These are phyloP conservation scores for Lentinula edodes DNA, from an alignment of 768 basidiomycete species.

Conservation along the genomic window DNA sequence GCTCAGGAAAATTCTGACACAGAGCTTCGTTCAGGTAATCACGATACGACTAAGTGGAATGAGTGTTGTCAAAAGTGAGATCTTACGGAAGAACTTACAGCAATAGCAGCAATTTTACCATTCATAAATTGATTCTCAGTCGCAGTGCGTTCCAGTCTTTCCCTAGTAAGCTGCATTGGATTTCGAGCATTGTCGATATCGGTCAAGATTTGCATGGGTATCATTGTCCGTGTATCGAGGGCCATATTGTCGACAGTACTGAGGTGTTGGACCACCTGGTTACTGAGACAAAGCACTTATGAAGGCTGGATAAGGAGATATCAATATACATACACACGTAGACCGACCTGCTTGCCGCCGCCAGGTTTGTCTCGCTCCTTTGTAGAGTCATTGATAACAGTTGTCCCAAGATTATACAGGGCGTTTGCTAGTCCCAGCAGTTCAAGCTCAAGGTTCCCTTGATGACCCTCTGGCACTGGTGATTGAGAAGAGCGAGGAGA, in stretches of 20 bases:
- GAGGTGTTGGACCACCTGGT: slow-evolving; percentile 69
- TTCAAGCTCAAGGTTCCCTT: slow-evolving; percentile 75
- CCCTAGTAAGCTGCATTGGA: slow-evolving; percentile 77
- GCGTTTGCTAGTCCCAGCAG: slow-evolving; percentile 71
- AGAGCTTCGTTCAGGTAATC: slow-evolving; percentile 64
- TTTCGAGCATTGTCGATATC: slow-evolving; percentile 80
- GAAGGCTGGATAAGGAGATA: not conserved
- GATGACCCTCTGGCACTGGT: slow-evolving; percentile 58
- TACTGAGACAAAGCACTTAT: slow-evolving; percentile 34
- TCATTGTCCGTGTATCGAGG: slow-evolving; percentile 52
- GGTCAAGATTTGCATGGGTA: slow-evolving; percentile 69
- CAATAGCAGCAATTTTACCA: slow-evolving; percentile 76
- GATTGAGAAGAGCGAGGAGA: slow-evolving; percentile 73
- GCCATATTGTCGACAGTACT: slow-evolving; percentile 64
- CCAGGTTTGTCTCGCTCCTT: slow-evolving; percentile 72
- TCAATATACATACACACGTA: slow-evolving; percentile 51
- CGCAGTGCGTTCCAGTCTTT: slow-evolving; percentile 75
- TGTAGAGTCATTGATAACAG: slow-evolving; percentile 77
- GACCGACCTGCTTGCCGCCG: slow-evolving; percentile 72
- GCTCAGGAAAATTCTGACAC: slow-evolving; percentile 56
- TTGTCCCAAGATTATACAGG: slow-evolving; percentile 77
- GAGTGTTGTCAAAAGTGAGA: not conserved
- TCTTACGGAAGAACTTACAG: slow-evolving; percentile 35
- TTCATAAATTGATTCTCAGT: slow-evolving; percentile 93
- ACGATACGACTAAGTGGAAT: slow-evolving; percentile 57